These are phyloP conservation scores for Ananas comosus DNA, from an alignment of 176 grass and related monocot species.

Conservation along the genomic window DNA sequence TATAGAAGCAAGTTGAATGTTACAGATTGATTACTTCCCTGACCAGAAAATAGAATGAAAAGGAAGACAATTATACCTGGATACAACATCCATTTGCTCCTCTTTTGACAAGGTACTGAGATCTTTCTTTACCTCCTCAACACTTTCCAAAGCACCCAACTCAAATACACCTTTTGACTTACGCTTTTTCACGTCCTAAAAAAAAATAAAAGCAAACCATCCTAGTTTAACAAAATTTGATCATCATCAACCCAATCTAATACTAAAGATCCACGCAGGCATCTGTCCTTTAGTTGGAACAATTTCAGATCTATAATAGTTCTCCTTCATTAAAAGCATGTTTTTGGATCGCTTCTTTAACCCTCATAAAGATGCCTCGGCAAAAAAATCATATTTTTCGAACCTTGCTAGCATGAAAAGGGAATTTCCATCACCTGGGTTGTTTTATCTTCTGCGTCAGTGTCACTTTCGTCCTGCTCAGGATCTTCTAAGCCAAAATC, in stretches of 20 bases:
- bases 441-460: conserved; percentile 19
- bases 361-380: not conserved
- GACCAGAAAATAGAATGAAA: conserved; percentile 16
- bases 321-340: not conserved
- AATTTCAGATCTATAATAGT: not conserved
- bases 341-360: not conserved
- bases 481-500: conserved; percentile 61
- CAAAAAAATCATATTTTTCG: not conserved
- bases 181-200: conserved; percentile 13
- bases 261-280: not conserved
- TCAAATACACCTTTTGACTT: conserved; percentile 27
- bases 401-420: not conserved
- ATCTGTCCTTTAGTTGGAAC: not conserved
- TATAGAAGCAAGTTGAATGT: too few relatives aligned
- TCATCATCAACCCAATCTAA: not conserved
- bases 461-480: conserved; percentile 42
- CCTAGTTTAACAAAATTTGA: conserved; percentile 9
- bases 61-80: conserved; percentile 45
- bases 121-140: conserved; percentile 41
- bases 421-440: conserved; percentile 35
- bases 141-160: conserved; percentile 20
- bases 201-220: conserved; percentile 21
- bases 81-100: conserved; percentile 53
- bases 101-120: conserved; percentile 46
- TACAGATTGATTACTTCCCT: not conserved